A percentile compares a stretch with the other conserved stretches of the same genome.
These are phyloP conservation scores for Lagerstroemia speciosa DNA, from an alignment of 345 rosid species.

Conservation along the genomic window DNA sequence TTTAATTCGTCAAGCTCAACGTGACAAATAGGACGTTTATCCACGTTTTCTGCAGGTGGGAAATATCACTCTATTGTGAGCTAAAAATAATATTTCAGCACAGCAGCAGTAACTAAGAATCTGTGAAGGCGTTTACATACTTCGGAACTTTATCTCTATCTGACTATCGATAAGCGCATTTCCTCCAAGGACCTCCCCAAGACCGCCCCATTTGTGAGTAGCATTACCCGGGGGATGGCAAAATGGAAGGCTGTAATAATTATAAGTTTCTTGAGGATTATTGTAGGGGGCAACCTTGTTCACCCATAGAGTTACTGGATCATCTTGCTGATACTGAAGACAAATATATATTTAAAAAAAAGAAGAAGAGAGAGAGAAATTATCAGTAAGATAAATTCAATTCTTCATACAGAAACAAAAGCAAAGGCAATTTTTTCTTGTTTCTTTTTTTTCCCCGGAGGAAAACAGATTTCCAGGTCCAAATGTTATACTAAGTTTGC, in stretches of 20 bases:
- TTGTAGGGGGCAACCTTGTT: conserved; percentile 98
- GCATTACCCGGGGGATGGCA: conserved; percentile 53
- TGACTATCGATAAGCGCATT: conserved; percentile 96
- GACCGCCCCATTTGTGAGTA: conserved; percentile 98
- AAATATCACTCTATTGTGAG: background rate
- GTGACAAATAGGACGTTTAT: conserved; percentile 45
- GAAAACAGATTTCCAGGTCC: background rate
- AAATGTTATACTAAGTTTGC: background rate
- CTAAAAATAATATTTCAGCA: background rate
- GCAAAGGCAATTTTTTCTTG: background rate
- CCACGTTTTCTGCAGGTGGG: conserved; percentile 44
- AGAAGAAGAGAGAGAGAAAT: conserved; percentile 12
- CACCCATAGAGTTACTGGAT: conserved; percentile 89
- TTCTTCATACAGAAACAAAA: background rate
- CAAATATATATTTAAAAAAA: background rate
- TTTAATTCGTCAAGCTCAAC: conserved; percentile 54
- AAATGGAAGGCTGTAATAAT: conserved; percentile 97
- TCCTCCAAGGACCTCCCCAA: conserved; percentile 99
- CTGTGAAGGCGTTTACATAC: conserved; percentile 33
- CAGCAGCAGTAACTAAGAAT: conserved; percentile 4
- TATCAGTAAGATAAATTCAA: background rate
- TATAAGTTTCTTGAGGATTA: conserved; percentile 98
- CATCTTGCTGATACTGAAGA: conserved; percentile 68
- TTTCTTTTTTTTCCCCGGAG: too few relatives aligned
- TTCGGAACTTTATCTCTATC: conserved; percentile 67